Conservation (phyloP, 2,329 filamentous ascomycete species). For the Blastomyces gilchristii region DNA sequence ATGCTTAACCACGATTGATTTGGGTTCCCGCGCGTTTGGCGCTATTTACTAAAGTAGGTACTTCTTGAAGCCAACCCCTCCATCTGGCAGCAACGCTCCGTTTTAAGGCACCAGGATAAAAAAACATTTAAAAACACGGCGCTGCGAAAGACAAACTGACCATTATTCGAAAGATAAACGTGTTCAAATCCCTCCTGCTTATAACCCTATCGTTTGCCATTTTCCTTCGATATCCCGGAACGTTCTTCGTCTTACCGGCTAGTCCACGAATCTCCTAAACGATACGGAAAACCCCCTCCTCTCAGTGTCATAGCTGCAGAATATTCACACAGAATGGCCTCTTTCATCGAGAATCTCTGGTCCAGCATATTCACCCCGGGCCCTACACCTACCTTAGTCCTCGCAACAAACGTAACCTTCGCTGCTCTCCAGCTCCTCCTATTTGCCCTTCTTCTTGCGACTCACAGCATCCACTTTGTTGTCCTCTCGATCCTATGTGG, state of each 20-base stretch:
- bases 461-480: conserved; percentile 79
- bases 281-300: neutral
- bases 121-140: neutral
- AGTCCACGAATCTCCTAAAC: neutral
- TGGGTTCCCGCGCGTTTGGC: neutral
- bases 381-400: conserved; percentile 72
- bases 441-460: conserved; percentile 63
- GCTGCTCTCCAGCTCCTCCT: conserved; percentile 73
- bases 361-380: conserved; percentile 89
- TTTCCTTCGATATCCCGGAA: neutral
- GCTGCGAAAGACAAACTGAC: neutral
- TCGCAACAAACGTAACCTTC: conserved; percentile 86
- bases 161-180: neutral
- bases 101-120: conserved; percentile 2
- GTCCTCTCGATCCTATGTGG: conserved; percentile 68
- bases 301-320: neutral
- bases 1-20: neutral
- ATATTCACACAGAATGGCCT: conserved; percentile 27
- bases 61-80: conserved; percentile 1
- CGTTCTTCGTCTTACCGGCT: neutral
- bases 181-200: neutral
- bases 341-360: conserved; percentile 68
- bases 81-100: conserved; percentile 5
- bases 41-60: neutral
- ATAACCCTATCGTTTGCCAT: neutral